Percentiles rank a stretch among this genome's conserved stretches.
Conservation (phyloP, 495 filamentous ascomycete genomes). For the Hypomontagnella monticulosa region DNA sequence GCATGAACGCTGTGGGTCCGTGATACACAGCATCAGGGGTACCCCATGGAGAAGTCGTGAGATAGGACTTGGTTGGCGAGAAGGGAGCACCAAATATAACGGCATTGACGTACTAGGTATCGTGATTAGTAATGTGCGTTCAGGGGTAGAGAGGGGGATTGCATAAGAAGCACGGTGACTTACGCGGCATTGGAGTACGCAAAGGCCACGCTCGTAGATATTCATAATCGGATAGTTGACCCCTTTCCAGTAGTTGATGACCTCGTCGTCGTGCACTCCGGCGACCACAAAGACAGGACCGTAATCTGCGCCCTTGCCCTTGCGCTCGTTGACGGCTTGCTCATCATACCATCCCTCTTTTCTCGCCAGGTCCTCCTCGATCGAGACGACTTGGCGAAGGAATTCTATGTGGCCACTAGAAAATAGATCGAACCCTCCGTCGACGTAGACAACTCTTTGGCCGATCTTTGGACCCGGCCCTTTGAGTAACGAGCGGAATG, state of each 20-base stretch:
- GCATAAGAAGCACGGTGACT: conserved; percentile 38
- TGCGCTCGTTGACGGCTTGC: conserved; percentile 66
- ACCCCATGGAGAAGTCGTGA: conserved; percentile 78
- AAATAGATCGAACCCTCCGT: conserved; percentile 97
- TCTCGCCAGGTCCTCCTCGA: conserved; percentile 73
- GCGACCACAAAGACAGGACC: conserved; percentile 85
- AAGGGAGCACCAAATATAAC: conserved; percentile 91
- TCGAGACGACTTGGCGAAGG: conserved; percentile 73
- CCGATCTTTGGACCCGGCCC: conserved; percentile 75
- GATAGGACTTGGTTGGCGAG: conserved; percentile 77
- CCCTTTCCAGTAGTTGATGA: conserved; percentile 95
- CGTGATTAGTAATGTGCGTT: conserved; percentile 16
- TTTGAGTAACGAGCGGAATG: conserved; percentile 69
- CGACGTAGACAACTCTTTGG: conserved; percentile 91
- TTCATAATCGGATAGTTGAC: conserved; percentile 99
- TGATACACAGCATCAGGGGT: conserved; percentile 88
- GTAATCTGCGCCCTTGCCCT: conserved; percentile 75
- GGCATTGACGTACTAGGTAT: conserved; percentile 78
- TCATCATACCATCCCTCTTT: conserved; percentile 77
- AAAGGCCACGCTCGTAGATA: conserved; percentile 94
- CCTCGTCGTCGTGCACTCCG: conserved; percentile 91
- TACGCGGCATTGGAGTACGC: conserved; percentile 92
- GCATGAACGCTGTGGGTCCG: conserved; percentile 91
- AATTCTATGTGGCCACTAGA: conserved; percentile 97
- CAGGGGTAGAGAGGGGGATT: background rate